phyloP scores from a whole-genome alignment of 768 basidiomycete genomes.

The Rickenella mellea region DNA sequence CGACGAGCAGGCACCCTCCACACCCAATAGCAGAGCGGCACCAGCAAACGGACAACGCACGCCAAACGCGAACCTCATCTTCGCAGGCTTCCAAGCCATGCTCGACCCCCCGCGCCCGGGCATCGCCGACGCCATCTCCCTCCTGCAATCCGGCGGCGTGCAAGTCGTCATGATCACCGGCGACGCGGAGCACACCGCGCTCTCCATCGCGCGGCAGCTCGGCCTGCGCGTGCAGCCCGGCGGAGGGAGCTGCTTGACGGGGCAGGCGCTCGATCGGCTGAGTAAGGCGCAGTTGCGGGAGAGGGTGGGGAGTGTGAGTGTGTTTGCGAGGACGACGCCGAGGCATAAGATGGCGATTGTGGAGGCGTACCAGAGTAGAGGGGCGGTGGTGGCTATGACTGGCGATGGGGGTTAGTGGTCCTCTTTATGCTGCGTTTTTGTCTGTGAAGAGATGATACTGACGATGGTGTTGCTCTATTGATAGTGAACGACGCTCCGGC shows the following conservation, averaged over 20 bases:
- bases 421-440: conserved; percentile 1
- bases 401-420: conserved; percentile 76
- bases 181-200: conserved; percentile 84
- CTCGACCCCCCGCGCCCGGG: conserved; percentile 89
- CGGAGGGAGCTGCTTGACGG: conserved; percentile 48
- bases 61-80: conserved; percentile 50
- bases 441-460: neutral
- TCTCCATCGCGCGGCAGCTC: conserved; percentile 79
- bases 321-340: conserved; percentile 94
- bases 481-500: conserved; percentile 94
- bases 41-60: conserved; percentile 25
- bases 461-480: conserved; percentile 2
- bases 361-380: conserved; percentile 83
- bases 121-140: conserved; percentile 79
- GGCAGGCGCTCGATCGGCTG: conserved; percentile 79
- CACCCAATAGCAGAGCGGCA: conserved; percentile 14
- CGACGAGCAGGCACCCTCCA: conserved; percentile 11
- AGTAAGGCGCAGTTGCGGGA: conserved; percentile 74
- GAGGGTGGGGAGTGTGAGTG: conserved; percentile 68
- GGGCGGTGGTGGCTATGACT: conserved; percentile 93
- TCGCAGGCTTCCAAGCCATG: conserved; percentile 94
- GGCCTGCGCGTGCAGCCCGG: conserved; percentile 59
- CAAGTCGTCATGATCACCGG: conserved; percentile 99
- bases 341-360: conserved; percentile 98
- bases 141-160: conserved; percentile 78